Percentiles rank a stretch among this genome's conserved stretches.
Conservation (phyloP, 129 eudicot genomes). For the sunflower (Helianthus annuus) region HanXRQr2.0-SUNRISE NC_035446.2:87168279-87168778, state of each 20-base stretch:
- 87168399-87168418: slow-evolving; percentile 54
- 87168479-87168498: too few relatives aligned
- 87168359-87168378: slow-evolving; percentile 31
- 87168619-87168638: slow-evolving; percentile 34
- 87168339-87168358: slow-evolving; percentile 41
- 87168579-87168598: background rate
- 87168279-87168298: slow-evolving; percentile 28
- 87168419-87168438: slow-evolving; percentile 79
- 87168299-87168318: slow-evolving; percentile 30
- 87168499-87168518: too few relatives aligned
- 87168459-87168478: too few relatives aligned
- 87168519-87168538: too few relatives aligned
- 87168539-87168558: too few relatives aligned
- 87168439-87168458: slow-evolving; percentile 40
- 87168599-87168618: slow-evolving; percentile 17
- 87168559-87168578: background rate
- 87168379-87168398: slow-evolving; percentile 27
- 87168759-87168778: slow-evolving; percentile 65
- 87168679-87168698: slow-evolving; percentile 54
- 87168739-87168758: slow-evolving; percentile 45
- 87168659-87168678: slow-evolving; percentile 35
- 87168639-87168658: slow-evolving; percentile 31
- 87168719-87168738: slow-evolving; percentile 33
- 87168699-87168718: slow-evolving; percentile 33
- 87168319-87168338: slow-evolving; percentile 21